These are phyloP conservation scores for Gnaphalium uliginosum DNA, from an alignment of 129 eudicot genomes.

Conservation along the genomic window DNA sequence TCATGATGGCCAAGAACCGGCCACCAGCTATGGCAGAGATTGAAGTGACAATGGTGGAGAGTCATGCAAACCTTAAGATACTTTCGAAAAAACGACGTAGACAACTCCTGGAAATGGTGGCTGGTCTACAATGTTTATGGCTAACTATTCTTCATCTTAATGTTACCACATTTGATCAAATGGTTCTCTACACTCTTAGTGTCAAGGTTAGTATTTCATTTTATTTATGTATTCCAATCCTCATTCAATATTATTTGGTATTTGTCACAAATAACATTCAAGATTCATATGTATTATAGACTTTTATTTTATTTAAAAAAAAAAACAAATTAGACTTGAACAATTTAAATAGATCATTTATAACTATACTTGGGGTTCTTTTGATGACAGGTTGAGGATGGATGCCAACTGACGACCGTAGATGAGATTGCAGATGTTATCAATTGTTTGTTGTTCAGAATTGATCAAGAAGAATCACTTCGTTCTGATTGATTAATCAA, in stretches of 20 bases:
- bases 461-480: slow-evolving; percentile 57
- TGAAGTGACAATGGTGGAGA: slow-evolving; percentile 67
- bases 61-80: slow-evolving; percentile 75
- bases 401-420: slow-evolving; percentile 61
- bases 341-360: not conserved
- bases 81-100: slow-evolving; percentile 52
- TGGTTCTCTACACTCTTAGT: slow-evolving; percentile 65
- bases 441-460: slow-evolving; percentile 52
- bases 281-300: too few relatives aligned
- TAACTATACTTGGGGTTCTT: not conserved
- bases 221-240: not conserved
- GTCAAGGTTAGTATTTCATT: slow-evolving; percentile 46
- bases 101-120: slow-evolving; percentile 56
- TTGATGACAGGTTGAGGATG: slow-evolving; percentile 60
- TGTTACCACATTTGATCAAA: slow-evolving; percentile 53
- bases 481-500: slow-evolving; percentile 22
- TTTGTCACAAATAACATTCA: not conserved
- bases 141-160: slow-evolving; percentile 70
- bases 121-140: slow-evolving; percentile 58
- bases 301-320: too few relatives aligned
- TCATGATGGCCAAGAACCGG: slow-evolving; percentile 17
- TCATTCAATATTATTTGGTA: too few relatives aligned
- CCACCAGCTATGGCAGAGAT: slow-evolving; percentile 51
- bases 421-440: slow-evolving; percentile 67
- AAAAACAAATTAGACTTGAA: not conserved